A percentile compares a stretch with the other conserved stretches of the same genome.
phyloP scores from a whole-genome alignment of 352 stramenopile genomes.

The Globisporangium lucens region DNA sequence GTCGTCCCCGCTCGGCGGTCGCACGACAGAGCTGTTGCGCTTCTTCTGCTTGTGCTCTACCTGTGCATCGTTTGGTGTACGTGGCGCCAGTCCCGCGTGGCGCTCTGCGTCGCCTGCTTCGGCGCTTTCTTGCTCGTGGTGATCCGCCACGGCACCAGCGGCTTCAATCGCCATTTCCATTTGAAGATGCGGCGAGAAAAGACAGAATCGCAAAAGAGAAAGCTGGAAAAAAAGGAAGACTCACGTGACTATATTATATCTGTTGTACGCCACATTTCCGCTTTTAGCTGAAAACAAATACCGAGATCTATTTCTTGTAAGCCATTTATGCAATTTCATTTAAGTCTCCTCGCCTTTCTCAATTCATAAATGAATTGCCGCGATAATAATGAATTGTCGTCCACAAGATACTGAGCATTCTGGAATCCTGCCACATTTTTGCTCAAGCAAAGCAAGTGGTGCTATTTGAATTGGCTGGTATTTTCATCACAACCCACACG shows the following conservation, averaged over 20 bases:
- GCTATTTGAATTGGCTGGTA: not conserved
- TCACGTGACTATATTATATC: no score
- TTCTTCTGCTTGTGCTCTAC: not conserved
- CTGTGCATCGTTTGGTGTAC: not conserved
- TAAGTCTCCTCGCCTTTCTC: not conserved
- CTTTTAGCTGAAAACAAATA: not conserved
- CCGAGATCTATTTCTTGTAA: not conserved
- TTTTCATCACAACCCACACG: not conserved
- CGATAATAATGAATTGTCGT: not conserved
- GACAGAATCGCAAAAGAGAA: not conserved
- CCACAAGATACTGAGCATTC: not conserved
- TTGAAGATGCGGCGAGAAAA: conserved; percentile 2
- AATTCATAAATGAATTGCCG: not conserved
- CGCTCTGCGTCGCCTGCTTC: not conserved
- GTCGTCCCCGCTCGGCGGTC: conserved; percentile 11
- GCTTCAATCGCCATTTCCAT: conserved; percentile 8
- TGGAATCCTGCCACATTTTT: not conserved
- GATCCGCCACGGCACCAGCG: not conserved
- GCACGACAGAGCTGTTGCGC: not conserved
- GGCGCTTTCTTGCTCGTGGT: not conserved
- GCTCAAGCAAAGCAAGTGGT: not conserved
- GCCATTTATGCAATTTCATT: not conserved
- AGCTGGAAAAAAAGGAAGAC: no score
- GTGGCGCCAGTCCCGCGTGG: not conserved
- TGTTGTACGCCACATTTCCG: no score